Conservation (phyloP, 1,139 yeast species). For the Blastobotrys malaysiensis region DNA sequence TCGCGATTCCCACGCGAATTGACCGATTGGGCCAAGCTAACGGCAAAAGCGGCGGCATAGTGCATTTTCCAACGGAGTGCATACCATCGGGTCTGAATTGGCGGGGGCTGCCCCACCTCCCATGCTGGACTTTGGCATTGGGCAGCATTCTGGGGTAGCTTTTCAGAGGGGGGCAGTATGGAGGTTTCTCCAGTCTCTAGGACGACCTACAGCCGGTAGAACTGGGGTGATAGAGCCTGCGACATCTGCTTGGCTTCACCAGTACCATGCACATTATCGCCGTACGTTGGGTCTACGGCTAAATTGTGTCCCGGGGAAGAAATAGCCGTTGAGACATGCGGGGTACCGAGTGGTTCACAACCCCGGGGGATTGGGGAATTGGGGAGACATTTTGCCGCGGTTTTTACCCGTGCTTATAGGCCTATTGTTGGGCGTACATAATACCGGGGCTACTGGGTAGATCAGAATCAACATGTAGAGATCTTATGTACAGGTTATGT, state of each 20-base stretch:
- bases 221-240: neutral
- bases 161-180: neutral
- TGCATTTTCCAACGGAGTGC: neutral
- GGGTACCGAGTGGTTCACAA: neutral
- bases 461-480: neutral
- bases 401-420: neutral
- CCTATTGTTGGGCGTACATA: too few species aligned
- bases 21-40: neutral
- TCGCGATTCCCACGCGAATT: neutral
- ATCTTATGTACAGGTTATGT: neutral
- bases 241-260: neutral
- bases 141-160: too few species aligned
- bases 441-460: neutral
- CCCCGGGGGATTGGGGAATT: too few species aligned
- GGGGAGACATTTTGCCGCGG: neutral
- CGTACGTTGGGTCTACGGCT: neutral
- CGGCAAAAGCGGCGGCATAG: neutral
- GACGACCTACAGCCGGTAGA: too few species aligned
- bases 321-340: neutral
- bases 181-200: neutral
- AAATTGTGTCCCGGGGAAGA: neutral
- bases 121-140: too few species aligned
- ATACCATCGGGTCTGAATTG: neutral
- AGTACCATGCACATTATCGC: too few species aligned
- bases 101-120: too few species aligned